phyloP scores from a whole-genome alignment of 2,329 filamentous ascomycete genomes.

The Claviceps africana region DNA sequence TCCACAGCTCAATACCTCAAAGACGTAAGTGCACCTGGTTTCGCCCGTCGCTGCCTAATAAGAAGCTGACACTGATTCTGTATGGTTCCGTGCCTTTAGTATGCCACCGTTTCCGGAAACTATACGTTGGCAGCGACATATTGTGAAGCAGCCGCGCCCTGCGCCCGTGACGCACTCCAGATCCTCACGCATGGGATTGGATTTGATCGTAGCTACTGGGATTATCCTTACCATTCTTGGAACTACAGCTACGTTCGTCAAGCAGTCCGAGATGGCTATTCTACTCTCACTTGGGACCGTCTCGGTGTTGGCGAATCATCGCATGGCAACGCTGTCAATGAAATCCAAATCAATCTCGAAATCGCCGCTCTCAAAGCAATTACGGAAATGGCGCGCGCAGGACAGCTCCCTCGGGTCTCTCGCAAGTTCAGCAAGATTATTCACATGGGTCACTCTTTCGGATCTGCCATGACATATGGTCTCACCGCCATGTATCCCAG shows the following conservation, averaged over 20 bases:
- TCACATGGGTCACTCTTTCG: constrained; percentile 52
- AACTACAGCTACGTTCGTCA: constrained; percentile 48
- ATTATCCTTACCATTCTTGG: constrained; percentile 39
- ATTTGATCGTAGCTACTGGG: constrained; percentile 43
- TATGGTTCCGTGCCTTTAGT: constrained; percentile 16
- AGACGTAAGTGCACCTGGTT: constrained; percentile 19
- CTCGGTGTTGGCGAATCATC: constrained; percentile 45
- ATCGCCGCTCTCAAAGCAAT: constrained; percentile 42
- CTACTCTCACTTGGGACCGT: constrained; percentile 47
- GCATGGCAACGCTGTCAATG: constrained; percentile 43
- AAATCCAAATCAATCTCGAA: constrained; percentile 45
- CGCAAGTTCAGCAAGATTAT: constrained; percentile 29
- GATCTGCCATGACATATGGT: constrained; percentile 42
- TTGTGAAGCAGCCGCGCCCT: constrained; percentile 37
- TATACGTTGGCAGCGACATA: constrained; percentile 48
- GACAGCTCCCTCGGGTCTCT: constrained; percentile 28
- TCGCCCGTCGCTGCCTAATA: background rate
- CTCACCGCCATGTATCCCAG: constrained; percentile 37
- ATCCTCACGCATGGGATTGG: constrained; percentile 29
- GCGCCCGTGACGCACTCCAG: constrained; percentile 23
- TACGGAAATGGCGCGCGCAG: constrained; percentile 33
- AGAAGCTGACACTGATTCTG: background rate
- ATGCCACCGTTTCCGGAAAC: constrained; percentile 33
- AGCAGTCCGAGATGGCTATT: constrained; percentile 42
- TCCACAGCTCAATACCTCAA: constrained; percentile 28